These are phyloP conservation scores for Quercus lobata DNA, from an alignment of 331 rosid species.

Conservation along the genomic window DNA sequence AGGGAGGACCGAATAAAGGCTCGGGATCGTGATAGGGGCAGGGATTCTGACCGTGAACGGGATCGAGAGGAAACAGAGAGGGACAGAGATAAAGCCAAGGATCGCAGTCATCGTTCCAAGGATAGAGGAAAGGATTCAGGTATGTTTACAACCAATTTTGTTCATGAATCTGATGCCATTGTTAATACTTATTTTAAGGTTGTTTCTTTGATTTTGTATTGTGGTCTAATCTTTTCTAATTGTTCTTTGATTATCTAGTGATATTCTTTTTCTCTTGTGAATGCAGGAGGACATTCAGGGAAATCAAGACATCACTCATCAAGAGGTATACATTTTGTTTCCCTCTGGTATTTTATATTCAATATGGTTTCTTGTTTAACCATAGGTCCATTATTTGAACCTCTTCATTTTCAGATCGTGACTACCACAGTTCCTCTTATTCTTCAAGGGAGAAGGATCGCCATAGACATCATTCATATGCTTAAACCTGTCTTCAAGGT, in stretches of 20 bases:
- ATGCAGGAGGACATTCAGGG: constrained; percentile 68
- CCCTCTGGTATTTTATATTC: background rate
- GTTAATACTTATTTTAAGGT: background rate
- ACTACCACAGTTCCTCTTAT: constrained; percentile 59
- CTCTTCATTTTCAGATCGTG: constrained; percentile 56
- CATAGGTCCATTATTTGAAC: background rate
- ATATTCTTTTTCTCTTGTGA: background rate
- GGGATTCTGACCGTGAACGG: constrained; percentile 83
- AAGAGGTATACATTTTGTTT: constrained; percentile 47
- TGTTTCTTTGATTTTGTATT: background rate
- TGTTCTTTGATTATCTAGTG: background rate
- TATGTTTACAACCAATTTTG: background rate
- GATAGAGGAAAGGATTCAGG: constrained; percentile 90
- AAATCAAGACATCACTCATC: constrained; percentile 73
- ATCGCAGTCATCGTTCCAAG: constrained; percentile 55
- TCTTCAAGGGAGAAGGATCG: constrained; percentile 91
- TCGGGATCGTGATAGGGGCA: constrained; percentile 73
- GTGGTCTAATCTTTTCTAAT: background rate
- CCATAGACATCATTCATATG: constrained; percentile 66
- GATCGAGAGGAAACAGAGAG: constrained; percentile 67
- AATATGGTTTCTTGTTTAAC: background rate
- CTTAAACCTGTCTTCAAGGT: background rate
- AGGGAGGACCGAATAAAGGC: constrained; percentile 58
- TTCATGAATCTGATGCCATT: background rate
- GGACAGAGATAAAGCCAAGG: constrained; percentile 44